A percentile compares a stretch with the other conserved stretches of the same genome.
Conservation (phyloP, 1,284 basidiomycete species). For the Ganoderma meredithae region DNA sequence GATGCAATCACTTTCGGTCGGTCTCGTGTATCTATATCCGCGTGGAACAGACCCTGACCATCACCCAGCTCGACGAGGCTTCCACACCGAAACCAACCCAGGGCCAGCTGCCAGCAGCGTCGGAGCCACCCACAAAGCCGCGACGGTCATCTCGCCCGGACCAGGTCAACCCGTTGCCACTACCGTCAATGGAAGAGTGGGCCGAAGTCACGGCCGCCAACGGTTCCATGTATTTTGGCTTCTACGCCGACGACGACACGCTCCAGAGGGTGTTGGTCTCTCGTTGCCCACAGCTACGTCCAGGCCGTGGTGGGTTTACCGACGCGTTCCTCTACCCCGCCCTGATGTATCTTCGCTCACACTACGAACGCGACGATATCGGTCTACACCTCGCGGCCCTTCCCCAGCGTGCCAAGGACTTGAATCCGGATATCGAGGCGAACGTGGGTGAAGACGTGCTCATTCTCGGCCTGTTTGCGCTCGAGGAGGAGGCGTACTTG, state of each 20-base stretch:
- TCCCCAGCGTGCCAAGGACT: background rate
- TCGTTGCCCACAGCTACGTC: too few species aligned
- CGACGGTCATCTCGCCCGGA: background rate
- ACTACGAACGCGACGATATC: too few species aligned
- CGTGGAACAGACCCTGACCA: too few species aligned
- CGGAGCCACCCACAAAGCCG: slow-evolving; percentile 11
- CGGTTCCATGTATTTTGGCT: background rate
- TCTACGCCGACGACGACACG: background rate
- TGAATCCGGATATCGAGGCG: background rate
- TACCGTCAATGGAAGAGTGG: slow-evolving; percentile 4
- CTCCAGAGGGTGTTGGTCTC: background rate
- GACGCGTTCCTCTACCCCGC: background rate
- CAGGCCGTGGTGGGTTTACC: too few species aligned
- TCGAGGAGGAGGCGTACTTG: background rate
- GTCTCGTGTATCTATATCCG: too few species aligned
- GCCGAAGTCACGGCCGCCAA: background rate
- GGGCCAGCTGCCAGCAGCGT: too few species aligned
- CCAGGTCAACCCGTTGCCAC: background rate
- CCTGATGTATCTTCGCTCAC: background rate
- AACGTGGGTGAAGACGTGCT: background rate
- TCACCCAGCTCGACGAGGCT: too few species aligned
- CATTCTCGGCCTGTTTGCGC: background rate
- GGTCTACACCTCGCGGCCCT: background rate
- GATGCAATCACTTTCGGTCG: too few species aligned
- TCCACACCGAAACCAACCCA: too few species aligned